Percentiles rank a stretch among this genome's conserved stretches.
Conservation (phyloP, 2,329 filamentous ascomycete genomes). For the Sporothrix mexicana region DNA sequence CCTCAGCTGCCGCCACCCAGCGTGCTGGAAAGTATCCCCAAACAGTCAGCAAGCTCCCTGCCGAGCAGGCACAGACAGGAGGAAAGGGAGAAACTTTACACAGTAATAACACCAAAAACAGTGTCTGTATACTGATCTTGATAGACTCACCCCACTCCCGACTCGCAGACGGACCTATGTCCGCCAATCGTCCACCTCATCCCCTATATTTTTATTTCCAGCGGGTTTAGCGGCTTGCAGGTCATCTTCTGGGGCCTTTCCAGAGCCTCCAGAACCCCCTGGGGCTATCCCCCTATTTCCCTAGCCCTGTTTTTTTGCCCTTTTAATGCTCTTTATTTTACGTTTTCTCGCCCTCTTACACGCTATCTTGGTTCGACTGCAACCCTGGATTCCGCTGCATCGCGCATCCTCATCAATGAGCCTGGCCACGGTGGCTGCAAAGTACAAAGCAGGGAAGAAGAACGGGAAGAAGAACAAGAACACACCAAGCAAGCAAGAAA, state of each 20-base stretch:
- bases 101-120: not conserved
- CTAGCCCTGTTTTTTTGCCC: not conserved
- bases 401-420: slow-evolving; percentile 18
- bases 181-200: not conserved
- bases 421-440: not conserved
- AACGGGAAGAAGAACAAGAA: not conserved
- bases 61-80: no score
- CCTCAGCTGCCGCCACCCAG: no score
- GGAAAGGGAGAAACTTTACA: not conserved
- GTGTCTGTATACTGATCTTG: no score
- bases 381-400: not conserved
- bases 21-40: not conserved
- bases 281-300: slow-evolving; percentile 7
- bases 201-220: not conserved
- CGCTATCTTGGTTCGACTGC: slow-evolving; percentile 15
- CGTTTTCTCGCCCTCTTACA: not conserved
- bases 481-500: no score
- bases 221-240: not conserved
- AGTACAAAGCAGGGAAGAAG: not conserved
- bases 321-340: not conserved
- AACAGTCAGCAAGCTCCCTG: not conserved
- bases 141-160: no score
- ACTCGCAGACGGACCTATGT: not conserved
- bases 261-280: not conserved
- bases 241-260: not conserved